Evolutionary conservation across 2,329 filamentous ascomycete genomes (phyloP).

Genomic region (Aureobasidium namibiae): DNA sequence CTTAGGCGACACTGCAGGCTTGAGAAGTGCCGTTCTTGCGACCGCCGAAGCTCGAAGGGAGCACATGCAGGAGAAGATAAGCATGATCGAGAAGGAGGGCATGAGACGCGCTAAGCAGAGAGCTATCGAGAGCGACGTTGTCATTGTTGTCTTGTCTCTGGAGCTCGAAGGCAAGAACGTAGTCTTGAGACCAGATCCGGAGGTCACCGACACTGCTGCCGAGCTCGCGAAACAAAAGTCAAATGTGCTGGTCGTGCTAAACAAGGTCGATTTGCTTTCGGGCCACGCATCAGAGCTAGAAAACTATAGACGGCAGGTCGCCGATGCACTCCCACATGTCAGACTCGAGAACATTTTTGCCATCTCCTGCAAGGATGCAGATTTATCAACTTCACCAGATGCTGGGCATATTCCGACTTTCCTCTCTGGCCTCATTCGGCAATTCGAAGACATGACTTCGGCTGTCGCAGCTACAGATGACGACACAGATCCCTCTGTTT

Average conservation of each 20-base stretch:
- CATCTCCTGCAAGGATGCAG: conserved; percentile 59
- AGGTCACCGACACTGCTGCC: conserved; percentile 47
- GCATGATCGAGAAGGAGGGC: conserved; percentile 76
- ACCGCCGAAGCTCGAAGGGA: background rate
- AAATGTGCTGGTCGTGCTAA: conserved; percentile 51
- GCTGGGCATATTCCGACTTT: conserved; percentile 57
- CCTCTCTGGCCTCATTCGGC: conserved; percentile 55
- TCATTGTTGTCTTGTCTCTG: conserved; percentile 72
- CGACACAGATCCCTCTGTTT: conserved; percentile 52
- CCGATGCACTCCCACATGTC: conserved; percentile 36
- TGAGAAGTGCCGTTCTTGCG: conserved; percentile 45
- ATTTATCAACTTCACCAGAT: background rate
- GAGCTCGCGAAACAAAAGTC: conserved; percentile 42
- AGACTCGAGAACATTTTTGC: conserved; percentile 42
- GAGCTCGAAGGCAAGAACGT: conserved; percentile 38
- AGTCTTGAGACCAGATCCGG: conserved; percentile 38
- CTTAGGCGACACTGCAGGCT: conserved; percentile 91
- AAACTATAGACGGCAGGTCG: conserved; percentile 22
- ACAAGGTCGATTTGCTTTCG: conserved; percentile 48
- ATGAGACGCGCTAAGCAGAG: conserved; percentile 78
- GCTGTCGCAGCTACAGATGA: conserved; percentile 28
- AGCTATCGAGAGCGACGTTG: conserved; percentile 74
- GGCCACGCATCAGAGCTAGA: background rate
- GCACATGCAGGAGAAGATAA: conserved; percentile 39
- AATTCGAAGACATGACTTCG: conserved; percentile 63